phyloP scores from a whole-genome alignment of 805 yeast genomes.

The Cyberlindnera samutprakarnensis region DNA sequence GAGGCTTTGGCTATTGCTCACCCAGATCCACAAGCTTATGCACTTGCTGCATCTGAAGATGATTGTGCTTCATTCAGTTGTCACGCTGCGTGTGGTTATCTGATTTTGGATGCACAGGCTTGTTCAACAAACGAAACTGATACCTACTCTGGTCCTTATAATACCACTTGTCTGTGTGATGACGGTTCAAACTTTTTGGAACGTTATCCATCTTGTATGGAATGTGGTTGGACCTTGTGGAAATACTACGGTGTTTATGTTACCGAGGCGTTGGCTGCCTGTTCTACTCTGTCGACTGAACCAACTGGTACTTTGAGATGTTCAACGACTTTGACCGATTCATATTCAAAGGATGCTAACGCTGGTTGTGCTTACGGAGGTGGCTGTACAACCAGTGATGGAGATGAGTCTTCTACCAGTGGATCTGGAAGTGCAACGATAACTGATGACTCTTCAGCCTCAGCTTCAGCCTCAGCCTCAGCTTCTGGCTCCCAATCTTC shows the following conservation, averaged over 20 bases:
- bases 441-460: no score
- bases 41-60: slow-evolving; percentile 24
- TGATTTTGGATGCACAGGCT: slow-evolving; percentile 25
- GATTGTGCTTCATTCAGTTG: slow-evolving; percentile 26
- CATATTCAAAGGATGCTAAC: slow-evolving; percentile 15
- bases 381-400: slow-evolving; percentile 5
- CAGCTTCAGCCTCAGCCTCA: no score
- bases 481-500: no score
- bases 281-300: slow-evolving; percentile 23
- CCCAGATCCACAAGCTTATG: slow-evolving; percentile 25
- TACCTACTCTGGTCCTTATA: slow-evolving; percentile 23
- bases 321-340: slow-evolving; percentile 18
- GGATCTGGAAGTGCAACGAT: no score
- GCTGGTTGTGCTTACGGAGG: slow-evolving; percentile 11
- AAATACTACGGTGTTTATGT: slow-evolving; percentile 27
- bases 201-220: slow-evolving; percentile 27
- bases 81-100: slow-evolving; percentile 29
- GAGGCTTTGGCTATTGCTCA: slow-evolving; percentile 23
- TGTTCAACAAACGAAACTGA: slow-evolving; percentile 19
- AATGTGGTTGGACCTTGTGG: slow-evolving; percentile 36
- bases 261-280: slow-evolving; percentile 24
- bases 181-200: slow-evolving; percentile 20
- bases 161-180: slow-evolving; percentile 26
- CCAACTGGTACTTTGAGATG: slow-evolving; percentile 30
- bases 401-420: no score